Percentiles rank a stretch among this genome's conserved stretches.
Conservation (phyloP, 1,139 yeast species). For the Petasospora rhodanensis region DNA sequence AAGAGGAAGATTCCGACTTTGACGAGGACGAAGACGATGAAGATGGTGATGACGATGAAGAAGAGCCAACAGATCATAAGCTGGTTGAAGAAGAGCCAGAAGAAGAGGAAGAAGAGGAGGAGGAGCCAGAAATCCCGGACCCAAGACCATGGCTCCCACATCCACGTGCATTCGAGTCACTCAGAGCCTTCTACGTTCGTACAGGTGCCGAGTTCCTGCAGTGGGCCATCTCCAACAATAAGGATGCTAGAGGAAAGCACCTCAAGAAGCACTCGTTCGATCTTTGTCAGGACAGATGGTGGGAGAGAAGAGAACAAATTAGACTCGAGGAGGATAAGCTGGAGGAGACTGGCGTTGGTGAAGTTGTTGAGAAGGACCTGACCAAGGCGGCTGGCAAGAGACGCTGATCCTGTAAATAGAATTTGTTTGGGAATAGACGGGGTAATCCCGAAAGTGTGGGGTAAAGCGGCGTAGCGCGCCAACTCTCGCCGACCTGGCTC, state of each 20-base stretch:
- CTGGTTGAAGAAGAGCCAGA: constrained; percentile 53
- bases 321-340: constrained; percentile 82
- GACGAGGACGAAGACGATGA: constrained; percentile 66
- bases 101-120: constrained; percentile 57
- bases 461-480: too few relatives aligned
- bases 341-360: constrained; percentile 94
- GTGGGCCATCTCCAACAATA: constrained; percentile 85
- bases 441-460: too few relatives aligned
- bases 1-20: constrained; percentile 47
- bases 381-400: constrained; percentile 34
- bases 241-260: constrained; percentile 87
- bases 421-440: too few relatives aligned
- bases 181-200: constrained; percentile 80
- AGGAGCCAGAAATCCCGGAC: constrained; percentile 76
- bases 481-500: too few relatives aligned
- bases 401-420: too few relatives aligned
- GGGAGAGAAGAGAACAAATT: constrained; percentile 96
- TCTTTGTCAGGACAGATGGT: constrained; percentile 90
- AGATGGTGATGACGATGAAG: constrained; percentile 58
- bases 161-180: constrained; percentile 88
- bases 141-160: constrained; percentile 96
- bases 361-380: constrained; percentile 77
- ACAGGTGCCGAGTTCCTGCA: constrained; percentile 83
- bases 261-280: constrained; percentile 88
- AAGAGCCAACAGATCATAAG: constrained; percentile 44